Conservation (phyloP, 2,329 filamentous ascomycete species). For the Clarireedia hainanense region DNA sequence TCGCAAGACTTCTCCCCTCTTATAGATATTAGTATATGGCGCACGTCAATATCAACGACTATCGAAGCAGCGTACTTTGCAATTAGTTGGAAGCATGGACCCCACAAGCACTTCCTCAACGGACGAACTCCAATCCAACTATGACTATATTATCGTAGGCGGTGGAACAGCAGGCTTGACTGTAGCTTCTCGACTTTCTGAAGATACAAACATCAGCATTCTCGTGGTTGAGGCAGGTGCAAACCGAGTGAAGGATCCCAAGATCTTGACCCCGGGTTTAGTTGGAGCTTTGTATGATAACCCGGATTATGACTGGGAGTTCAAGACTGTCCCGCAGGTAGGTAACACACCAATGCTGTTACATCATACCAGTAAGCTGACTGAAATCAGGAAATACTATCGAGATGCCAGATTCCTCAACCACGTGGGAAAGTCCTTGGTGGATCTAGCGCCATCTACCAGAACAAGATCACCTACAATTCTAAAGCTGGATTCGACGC, state of each 20-base stretch:
- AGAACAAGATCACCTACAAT: conserved; percentile 18
- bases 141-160: conserved; percentile 36
- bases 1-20: no score
- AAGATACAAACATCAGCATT: conserved; percentile 30
- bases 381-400: conserved; percentile 24
- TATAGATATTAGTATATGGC: no score
- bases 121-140: neutral
- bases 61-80: no score
- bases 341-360: conserved; percentile 9
- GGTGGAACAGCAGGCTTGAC: conserved; percentile 36
- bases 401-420: conserved; percentile 9
- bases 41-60: no score
- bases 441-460: conserved; percentile 32
- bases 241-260: conserved; percentile 30
- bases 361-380: neutral
- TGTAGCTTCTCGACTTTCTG: conserved; percentile 33
- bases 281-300: conserved; percentile 12
- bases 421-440: conserved; percentile 29
- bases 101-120: no score
- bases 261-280: conserved; percentile 28
- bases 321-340: conserved; percentile 32
- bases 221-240: conserved; percentile 33
- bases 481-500: conserved; percentile 33
- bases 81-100: no score
- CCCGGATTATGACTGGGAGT: conserved; percentile 35